A percentile compares a stretch with the other conserved stretches of the same genome.
Conservation (phyloP, 441 rosid genomes). For the Brassica balearica region DNA sequence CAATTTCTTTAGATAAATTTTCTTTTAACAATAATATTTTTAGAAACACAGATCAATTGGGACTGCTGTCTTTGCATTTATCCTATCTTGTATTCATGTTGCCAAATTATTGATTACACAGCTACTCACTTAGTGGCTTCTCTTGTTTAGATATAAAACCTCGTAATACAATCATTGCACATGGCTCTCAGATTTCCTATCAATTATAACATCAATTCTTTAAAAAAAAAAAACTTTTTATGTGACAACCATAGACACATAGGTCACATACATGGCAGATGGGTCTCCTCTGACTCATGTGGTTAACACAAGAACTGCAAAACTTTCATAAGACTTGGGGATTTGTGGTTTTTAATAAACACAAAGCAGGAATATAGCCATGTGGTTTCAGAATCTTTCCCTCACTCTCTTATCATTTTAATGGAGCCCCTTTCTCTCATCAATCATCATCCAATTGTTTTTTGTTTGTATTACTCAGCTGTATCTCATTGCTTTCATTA, state of each 20-base stretch:
- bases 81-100: constrained; percentile 10
- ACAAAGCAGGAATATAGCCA: constrained; percentile 31
- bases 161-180: constrained; percentile 40
- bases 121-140: not conserved
- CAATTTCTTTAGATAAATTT: too few relatives aligned
- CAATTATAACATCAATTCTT: not conserved
- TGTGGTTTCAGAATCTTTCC: constrained; percentile 42
- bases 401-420: constrained; percentile 32
- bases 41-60: too few relatives aligned
- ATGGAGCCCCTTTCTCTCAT: constrained; percentile 25
- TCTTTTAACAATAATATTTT: too few relatives aligned
- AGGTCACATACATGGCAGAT: constrained; percentile 19
- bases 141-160: constrained; percentile 12
- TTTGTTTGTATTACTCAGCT: constrained; percentile 33
- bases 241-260: constrained; percentile 37
- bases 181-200: constrained; percentile 24
- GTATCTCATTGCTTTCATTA: constrained; percentile 2
- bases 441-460: constrained; percentile 31
- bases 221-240: not conserved
- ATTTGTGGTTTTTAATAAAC: constrained; percentile 31
- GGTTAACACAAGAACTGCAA: constrained; percentile 26
- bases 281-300: constrained; percentile 23
- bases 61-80: not conserved
- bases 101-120: constrained; percentile 14
- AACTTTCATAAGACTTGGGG: constrained; percentile 27